Base-by-base conservation (phyloP, 495 filamentous ascomycete genomes). In the Tricharina praecox region DNA sequence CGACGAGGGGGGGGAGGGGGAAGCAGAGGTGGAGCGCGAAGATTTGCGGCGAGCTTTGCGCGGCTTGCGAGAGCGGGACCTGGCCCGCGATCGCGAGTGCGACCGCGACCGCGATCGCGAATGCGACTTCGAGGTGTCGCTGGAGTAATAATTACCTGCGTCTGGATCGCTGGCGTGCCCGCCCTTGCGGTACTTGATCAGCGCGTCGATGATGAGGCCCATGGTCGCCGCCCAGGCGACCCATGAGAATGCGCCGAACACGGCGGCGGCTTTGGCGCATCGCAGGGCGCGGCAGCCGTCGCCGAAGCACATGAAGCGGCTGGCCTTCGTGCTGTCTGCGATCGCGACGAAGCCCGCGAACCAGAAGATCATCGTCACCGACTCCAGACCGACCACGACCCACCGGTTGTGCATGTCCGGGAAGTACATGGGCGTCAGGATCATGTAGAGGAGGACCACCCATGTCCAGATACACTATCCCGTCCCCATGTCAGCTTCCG, bases 341-440 rank as follows among this genome's bases (percentile, higher is more conserved):
- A 60, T 33, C 10, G 58, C 58, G 42, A 60, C 42, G 45, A 60
- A 61, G 13, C 58, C 58, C 2, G 57, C 57, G 21, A 61, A 61
- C 58, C 58, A 61, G 37, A 61, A 61, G 9, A 61, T 50, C 57
- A 61, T 56, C 13, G 58, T 56, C 23, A 61, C 48, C 16, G 53
- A 54, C 35, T 61, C 58, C 37, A 53, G 45, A 10, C 58, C 58
- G 25, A 61, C 52, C 38, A 61, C 57, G 21, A 49, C 58, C 58
- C 58, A 61, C 8, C 57, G 58, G 30, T 61, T 60, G 24, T 60
- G 53, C 23, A 60, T 49, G 11, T 54, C 40, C 13, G 58, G 58
- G 33, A 51, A 52, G 40, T 54, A 61, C 57, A 60, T 60, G 25
- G 58, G 58, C n/a, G 58, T 56, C 35, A 52, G 39, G 40, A 56